Evolutionary conservation across 768 basidiomycete genomes (phyloP), one percentile per base, ranked within the genome.

Genomic region (Tricholoma hemisulphureum): DNA sequence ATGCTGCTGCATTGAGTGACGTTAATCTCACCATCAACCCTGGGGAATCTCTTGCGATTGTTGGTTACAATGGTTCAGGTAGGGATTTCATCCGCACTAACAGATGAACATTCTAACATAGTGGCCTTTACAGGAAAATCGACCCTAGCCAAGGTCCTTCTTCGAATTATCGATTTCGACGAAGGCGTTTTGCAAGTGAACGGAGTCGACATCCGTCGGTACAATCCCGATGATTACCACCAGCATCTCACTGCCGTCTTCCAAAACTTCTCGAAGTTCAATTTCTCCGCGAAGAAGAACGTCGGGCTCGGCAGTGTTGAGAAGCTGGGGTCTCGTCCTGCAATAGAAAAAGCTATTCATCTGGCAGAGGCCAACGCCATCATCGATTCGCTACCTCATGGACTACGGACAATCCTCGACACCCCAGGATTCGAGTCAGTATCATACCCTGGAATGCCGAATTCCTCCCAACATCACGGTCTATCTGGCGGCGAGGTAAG

Each of bases 41-140:
- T 14, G 93, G 93, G 11, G 89, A 92, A 74, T 87, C 80, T 35
- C 80, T 95, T 50, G 93, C 93, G 11, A 87, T 95, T 58, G 93
- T 94, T 20, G 93, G 89, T 18, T 87, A 83, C 70, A 91, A 92
- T 69, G 89, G 90, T 61, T 92, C 89, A 62, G 90, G 90, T 82
- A 70, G 69, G 78, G 70, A 18, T 32, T 18, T 18, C 10, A n/a
- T 51, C 10, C 54, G 18, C 31, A 23, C 26, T n/a, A n/a, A 13
- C 35, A 5, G 16, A 13, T 32, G 8, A 23, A 31, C 9, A 32
- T 8, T 55, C 31, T 65, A 49, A 59, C 64, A 45, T 26, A 61
- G 55, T 45, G 45, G 24, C 58, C 35, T 49, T 58, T 24, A 37
- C 63, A 92, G 90, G 91, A 24, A 95, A 95, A 76, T 91, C 91